phyloP scores from a whole-genome alignment of 1,284 basidiomycete species.

The Blastosporella zonata region DNA sequence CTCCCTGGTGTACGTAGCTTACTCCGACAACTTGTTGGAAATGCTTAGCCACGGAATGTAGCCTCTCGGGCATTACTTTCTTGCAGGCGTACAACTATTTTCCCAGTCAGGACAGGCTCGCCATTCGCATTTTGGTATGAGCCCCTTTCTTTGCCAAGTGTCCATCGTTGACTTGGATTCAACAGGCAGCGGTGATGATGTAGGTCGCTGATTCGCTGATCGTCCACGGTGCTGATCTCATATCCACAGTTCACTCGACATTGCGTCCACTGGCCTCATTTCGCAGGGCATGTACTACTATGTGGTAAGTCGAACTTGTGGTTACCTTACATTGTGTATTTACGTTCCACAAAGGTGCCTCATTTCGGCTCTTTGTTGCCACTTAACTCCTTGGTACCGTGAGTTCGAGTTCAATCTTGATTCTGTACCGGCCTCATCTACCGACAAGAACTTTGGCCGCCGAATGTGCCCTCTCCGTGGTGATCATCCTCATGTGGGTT shows the following conservation, averaged over 20 bases:
- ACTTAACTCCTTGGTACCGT: slow-evolving; percentile 7
- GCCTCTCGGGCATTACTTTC: slow-evolving; percentile 10
- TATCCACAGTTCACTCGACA: slow-evolving; percentile 2
- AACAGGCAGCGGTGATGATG: slow-evolving; percentile 10
- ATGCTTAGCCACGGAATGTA: not conserved
- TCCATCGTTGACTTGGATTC: not conserved
- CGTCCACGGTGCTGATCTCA: not conserved
- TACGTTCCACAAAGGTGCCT: not conserved
- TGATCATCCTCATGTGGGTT: slow-evolving; percentile 10
- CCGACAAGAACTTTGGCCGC: slow-evolving; percentile 6
- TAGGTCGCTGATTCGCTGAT: not conserved
- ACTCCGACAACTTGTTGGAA: not conserved
- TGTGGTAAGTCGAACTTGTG: not conserved
- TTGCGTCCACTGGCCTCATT: slow-evolving; percentile 4
- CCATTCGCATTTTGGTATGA: slow-evolving; percentile 4
- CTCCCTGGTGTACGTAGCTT: slow-evolving; percentile 1
- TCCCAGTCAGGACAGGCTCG: slow-evolving; percentile 6
- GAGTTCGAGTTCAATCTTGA: not conserved
- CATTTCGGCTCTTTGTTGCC: slow-evolving; percentile 8
- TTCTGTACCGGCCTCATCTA: not conserved
- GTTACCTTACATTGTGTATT: not conserved
- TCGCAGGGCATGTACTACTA: slow-evolving; percentile 7
- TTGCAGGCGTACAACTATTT: slow-evolving; percentile 12
- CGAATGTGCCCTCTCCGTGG: slow-evolving; percentile 9
- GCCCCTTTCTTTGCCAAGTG: not conserved